Evolutionary conservation across 192 early-diverging fungal species (phyloP).

Genomic region (Phycomyces blakesleeanus): DNA sequence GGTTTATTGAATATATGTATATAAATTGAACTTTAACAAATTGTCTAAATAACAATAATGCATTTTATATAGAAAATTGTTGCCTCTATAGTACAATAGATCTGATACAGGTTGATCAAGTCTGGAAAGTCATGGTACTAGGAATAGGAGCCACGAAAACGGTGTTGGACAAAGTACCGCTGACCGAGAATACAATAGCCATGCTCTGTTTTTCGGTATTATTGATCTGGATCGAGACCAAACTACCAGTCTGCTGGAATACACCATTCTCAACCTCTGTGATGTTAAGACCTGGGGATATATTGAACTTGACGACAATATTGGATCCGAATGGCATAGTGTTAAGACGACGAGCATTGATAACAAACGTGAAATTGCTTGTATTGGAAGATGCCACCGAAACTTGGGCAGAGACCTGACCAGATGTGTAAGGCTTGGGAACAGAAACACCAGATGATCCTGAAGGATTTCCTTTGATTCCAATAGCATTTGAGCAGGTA

Average conservation of each 20-base stretch:
- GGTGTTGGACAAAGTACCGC: constrained; percentile 6
- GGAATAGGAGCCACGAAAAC: constrained; percentile 20
- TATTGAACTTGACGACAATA: constrained; percentile 15
- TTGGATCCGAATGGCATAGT: constrained; percentile 6
- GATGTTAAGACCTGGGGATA: constrained; percentile 2
- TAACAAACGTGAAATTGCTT: neutral
- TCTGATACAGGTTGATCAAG: too few species aligned
- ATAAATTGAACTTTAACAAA: too few species aligned
- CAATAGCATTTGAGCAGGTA: constrained; percentile 3
- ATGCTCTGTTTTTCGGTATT: constrained; percentile 11
- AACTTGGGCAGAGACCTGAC: constrained; percentile 16
- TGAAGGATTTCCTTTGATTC: neutral
- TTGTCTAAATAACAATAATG: too few species aligned
- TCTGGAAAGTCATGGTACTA: constrained; percentile 8
- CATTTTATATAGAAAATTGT: too few species aligned
- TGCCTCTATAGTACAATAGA: too few species aligned
- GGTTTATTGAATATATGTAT: too few species aligned
- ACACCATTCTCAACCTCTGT: constrained; percentile 4
- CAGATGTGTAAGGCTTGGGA: constrained; percentile 16
- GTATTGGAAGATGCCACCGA: neutral
- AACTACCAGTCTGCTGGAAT: constrained; percentile 13
- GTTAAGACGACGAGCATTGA: constrained; percentile 23
- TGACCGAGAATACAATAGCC: constrained; percentile 11
- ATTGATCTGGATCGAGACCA: constrained; percentile 6
- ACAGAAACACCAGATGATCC: neutral